These are phyloP conservation scores for Prunus fruticosa DNA, from an alignment of 306 rosid genomes.

Conservation along the genomic window DNA sequence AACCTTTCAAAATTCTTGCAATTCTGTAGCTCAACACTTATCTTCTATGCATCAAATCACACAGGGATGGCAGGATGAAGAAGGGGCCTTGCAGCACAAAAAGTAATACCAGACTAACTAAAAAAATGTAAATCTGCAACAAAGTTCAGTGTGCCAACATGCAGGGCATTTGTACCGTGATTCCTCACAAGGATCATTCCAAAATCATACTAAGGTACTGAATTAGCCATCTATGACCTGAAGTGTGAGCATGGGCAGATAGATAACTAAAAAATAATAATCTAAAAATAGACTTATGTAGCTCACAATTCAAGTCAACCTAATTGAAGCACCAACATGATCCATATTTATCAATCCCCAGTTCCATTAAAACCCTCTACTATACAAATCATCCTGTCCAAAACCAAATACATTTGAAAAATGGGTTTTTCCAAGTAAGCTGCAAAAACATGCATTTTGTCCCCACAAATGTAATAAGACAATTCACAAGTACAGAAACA, in stretches of 20 bases:
- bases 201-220: background rate
- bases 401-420: background rate
- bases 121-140: background rate
- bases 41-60: no score
- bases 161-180: background rate
- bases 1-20: background rate
- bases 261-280: background rate
- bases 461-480: background rate
- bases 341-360: background rate
- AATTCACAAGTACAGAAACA: background rate
- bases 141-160: background rate
- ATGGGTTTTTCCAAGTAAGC: background rate
- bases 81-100: background rate
- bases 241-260: background rate
- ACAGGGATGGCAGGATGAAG: background rate
- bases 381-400: background rate
- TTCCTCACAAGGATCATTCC: background rate
- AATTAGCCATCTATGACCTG: background rate
- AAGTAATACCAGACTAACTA: background rate
- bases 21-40: no score
- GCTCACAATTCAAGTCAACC: background rate
- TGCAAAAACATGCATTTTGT: background rate
- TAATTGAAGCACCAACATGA: constrained; percentile 1
- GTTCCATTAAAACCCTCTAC: background rate
- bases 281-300: background rate